Evolutionary conservation across 768 basidiomycete species (phyloP).

Genomic region (Rhizopogon roseolus): DNA sequence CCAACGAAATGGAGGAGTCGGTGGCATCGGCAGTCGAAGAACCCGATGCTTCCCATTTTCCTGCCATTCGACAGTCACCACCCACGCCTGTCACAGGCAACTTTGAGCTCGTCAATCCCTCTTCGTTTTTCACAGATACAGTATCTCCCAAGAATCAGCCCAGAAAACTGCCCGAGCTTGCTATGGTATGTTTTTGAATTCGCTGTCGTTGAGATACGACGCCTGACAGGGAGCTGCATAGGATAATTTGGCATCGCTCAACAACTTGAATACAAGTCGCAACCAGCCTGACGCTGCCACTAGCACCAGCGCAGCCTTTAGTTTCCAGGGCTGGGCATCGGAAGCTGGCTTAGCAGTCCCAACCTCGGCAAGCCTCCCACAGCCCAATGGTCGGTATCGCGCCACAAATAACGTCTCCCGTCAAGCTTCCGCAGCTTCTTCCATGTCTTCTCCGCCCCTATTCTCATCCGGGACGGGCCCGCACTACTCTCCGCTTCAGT

Average conservation of each 20-base stretch:
- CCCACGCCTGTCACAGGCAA: slow-evolving; percentile 2
- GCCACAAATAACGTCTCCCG: slow-evolving; percentile 26
- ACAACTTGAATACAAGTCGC: slow-evolving; percentile 18
- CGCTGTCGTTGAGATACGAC: not conserved
- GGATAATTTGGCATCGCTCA: slow-evolving; percentile 26
- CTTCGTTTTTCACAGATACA: slow-evolving; percentile 18
- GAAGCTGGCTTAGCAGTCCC: slow-evolving; percentile 20
- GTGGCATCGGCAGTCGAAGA: slow-evolving; percentile 15
- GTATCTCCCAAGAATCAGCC: slow-evolving; percentile 15
- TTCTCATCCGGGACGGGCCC: slow-evolving; percentile 14
- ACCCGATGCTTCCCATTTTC: slow-evolving; percentile 2
- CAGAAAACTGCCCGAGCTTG: slow-evolving; percentile 25
- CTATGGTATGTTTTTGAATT: slow-evolving; percentile 20
- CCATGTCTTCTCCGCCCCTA: slow-evolving; percentile 14
- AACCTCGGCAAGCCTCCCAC: not conserved
- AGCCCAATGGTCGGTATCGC: slow-evolving; percentile 16
- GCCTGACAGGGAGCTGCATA: not conserved
- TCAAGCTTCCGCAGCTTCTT: slow-evolving; percentile 22
- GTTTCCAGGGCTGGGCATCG: slow-evolving; percentile 29
- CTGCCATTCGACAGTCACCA: not conserved
- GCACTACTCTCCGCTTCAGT: slow-evolving; percentile 22
- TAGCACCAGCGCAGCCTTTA: slow-evolving; percentile 6
- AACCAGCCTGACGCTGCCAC: slow-evolving; percentile 8
- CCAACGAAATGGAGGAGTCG: not conserved
- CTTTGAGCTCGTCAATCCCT: slow-evolving; percentile 19